Evolutionary conservation across 2,329 filamentous ascomycete genomes (phyloP), one percentile per base, ranked within the genome.

Genomic region (Pseudogymnoascus sp.): DNA sequence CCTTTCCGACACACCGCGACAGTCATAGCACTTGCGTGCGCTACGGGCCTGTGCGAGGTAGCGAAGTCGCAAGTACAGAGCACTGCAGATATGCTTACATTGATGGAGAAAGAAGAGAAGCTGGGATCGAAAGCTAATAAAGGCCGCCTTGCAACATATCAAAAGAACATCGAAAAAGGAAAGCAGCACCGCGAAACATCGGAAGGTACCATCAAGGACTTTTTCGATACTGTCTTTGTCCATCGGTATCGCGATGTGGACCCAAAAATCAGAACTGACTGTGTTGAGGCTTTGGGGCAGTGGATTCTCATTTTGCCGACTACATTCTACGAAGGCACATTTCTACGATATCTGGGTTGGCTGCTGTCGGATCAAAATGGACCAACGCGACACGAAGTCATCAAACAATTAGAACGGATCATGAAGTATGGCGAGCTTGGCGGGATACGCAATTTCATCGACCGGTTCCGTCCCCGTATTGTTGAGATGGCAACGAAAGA

Each of bases 191-290:
- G 67, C 45, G 84, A 92, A 66, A 86, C 87, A 36, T 86, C 87
- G 65, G 78, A 84, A 64, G 82, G 83, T 31, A 81, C 87, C 64
- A 86, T 97, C 63, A 87, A 87, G 67, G 91, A 95, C 67, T 90
- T 92, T 69, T 96, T 97, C 71, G 89, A 96, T 68, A 89, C 90
- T 1, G 87, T 97, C 55, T 99, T 96, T 72, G 88, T 97, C 31
- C 93, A 99, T 74, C 87, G 94, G 58, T 99, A 97, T 74, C 89
- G 94, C 64, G 94, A 99, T 72, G 85, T 97, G 31, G 94, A 99
- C 70, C 85, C 90, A 5, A 89, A 85, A 69, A 96, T 99, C 67
- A 85, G 94, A 60, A 86, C 88, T 0, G 93, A 97, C 70, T 97
- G 93, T 71, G 87, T 96, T 25, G 86, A 89, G 65, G 90, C 91